Evolutionary conservation across 345 rosid species (phyloP), one percentile per base, ranked within the genome.

Genomic region (Brassica nigra): DNA sequence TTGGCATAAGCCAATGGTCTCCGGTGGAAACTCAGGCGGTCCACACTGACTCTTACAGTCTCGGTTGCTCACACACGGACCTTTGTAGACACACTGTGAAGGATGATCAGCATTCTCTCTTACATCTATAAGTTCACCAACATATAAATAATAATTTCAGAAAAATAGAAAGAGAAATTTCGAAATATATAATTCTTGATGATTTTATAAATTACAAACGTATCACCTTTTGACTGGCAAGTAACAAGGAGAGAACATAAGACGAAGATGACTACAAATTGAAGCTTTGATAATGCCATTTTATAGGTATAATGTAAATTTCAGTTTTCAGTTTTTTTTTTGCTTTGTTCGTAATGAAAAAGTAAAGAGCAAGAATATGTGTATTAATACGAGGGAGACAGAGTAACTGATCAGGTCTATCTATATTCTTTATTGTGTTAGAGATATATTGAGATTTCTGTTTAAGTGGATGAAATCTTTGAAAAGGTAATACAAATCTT

Each of bases 251-350:
- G 64, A 67, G 47, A 47, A 68, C 44, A 67, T 33, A 67, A 10
- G 20, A 61, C 5, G 64, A 79, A 36, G 63, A 68, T 23, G 10
- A 27, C 44, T 67, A 74, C 14, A 27, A 73, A 42, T 18, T 70
- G 74, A 59, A 79, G 62, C 42, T 68, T 73, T 61, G 82, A 61
- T 4, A 47, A n/a, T 67, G 63, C 58, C 82, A 79, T 79, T 67
- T 66, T 78, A 30, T 79, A 73, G 62, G 28, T 70, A 52, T 70
- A 6, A 18, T 23, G 65, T 27, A 44, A 37, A 1, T 64, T 34
- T 33, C 23, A 31, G 8, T 33, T 2, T 15, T 64, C 68, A 7
- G 3, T 3, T 63, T 63, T 63, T 30, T 15, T n/a, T 31, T 33
- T 28, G 1, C 62, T 44, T 37, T 66, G 18, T 73, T 73, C 12